Evolutionary conservation across 2,329 filamentous ascomycete genomes (phyloP), one percentile per base, ranked within the genome.

Genomic region (Ceratocystis colombiana): DNA sequence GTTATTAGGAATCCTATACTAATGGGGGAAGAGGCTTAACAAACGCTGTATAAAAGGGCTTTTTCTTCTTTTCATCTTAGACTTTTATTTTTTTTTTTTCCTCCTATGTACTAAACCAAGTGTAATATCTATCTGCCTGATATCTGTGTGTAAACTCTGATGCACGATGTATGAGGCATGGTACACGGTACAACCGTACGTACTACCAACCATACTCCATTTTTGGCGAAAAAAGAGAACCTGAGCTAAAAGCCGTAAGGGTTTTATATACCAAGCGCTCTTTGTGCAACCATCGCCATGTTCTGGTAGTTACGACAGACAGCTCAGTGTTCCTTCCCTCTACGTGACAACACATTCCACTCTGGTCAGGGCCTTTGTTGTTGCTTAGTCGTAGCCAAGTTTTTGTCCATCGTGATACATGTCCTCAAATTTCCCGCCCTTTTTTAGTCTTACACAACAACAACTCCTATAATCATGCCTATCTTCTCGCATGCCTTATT

Each of bases 31-130:
- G 28, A 37, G 48, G 62, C 62, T 55, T 48, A 62, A 63, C 37
- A 66, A 63, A 63, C 50, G 48, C 62, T 66, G 59, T 66, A 66
- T 33, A 66, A 66, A 66, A 63, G 48, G 61, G 62, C 45, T 66
- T 10, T 66, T 28, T 63, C 41, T 62, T 66, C 6, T 66, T 63
- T 63, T 33, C 33, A 33, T 33, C 30, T 48, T 66, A 66, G 65
- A 66, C 46, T 55, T 66, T 63, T 33, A 63, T 66, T n/a, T 66
- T 28, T 55, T 66, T 50, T 30, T 66, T 50, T 30, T 59, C 62
- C 59, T 57, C 25, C 33, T 15, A 53, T 53, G 57, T 55, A 62
- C 15, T n/a, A 55, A 50, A 48, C 46, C 57, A 66, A 41, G 37
- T 33, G 22, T 46, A 55, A 62, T 66, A 48, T 44, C 8, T 41